Base-by-base conservation (phyloP, 1,139 yeast species). In the Protomyces inouyei region DNA sequence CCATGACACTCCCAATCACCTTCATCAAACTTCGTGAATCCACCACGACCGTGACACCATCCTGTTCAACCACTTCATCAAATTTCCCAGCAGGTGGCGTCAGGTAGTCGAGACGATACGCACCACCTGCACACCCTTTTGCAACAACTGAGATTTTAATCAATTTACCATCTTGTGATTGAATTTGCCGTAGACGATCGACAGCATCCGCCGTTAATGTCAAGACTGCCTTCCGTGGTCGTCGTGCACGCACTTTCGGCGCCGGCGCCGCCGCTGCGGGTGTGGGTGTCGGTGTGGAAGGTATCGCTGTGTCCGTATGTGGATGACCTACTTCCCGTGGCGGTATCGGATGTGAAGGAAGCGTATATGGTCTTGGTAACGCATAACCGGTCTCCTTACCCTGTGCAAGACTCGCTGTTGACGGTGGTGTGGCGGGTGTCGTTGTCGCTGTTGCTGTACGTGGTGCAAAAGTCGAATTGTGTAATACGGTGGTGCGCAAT, bases 1-100 rank as follows among this genome's bases (percentile, higher is more conserved):
- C 98, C 98, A 93, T 93, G 76, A 91, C 96, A 3, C 96, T 87
- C 0, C 98, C 98, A 67, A 93, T 96, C 60, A 93, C 92, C 69
- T 95, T 87, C 75, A 93, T 92, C 67, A 93, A 80, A 1, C 98
- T 98, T 76, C 93, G 93, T 35, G 98, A 91, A 75, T 93, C 98
- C 65, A 93, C 90, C 68, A 92, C 81, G 3, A 93, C 96, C 76
- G 85, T 88, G 40, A 60, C 57, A 35, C 95, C 97, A 71, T 91
- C 97, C 76, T 92, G 98, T 8, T 70, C 71, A 18, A 93, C 89
- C 67, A 86, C 80, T 76, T 93, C 98, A 75, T 93, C 98, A 72
- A 92, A 93, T 76, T 91, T 90, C 14, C 95, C 97, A 3, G 97
- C 93, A 73, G 84, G 81, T 54, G 85, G 83, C 56, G 93, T 97